These are phyloP conservation scores for Penicillium hordei DNA, from an alignment of 2,329 filamentous ascomycete species.

Conservation along the genomic window DNA sequence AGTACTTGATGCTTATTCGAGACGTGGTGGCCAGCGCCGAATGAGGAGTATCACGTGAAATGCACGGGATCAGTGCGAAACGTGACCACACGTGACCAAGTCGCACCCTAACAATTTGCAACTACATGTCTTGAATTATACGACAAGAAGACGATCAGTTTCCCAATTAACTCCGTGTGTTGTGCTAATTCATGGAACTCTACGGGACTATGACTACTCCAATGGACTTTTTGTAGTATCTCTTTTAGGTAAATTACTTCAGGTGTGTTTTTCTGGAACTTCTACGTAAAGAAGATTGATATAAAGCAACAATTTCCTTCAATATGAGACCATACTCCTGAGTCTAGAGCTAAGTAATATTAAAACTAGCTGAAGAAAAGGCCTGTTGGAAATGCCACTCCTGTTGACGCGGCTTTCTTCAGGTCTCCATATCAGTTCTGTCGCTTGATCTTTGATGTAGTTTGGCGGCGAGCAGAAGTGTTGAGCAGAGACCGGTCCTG, in stretches of 20 bases:
- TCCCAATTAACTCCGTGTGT: not conserved
- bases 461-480: not conserved
- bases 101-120: conserved; percentile 6
- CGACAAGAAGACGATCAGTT: not conserved
- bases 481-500: not conserved
- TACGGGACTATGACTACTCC: rapidly evolving
- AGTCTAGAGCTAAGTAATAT: not conserved
- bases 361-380: not conserved
- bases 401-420: no score
- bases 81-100: not conserved
- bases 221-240: not conserved
- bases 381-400: rapidly evolving
- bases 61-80: not conserved
- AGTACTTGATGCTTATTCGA: not conserved
- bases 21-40: not conserved
- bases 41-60: not conserved
- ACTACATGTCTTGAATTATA: not conserved
- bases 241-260: not conserved
- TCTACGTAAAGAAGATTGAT: not conserved
- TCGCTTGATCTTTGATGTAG: not conserved
- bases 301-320: not conserved
- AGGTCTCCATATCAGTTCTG: not conserved
- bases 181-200: rapidly evolving
- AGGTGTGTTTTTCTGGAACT: not conserved
- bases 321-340: not conserved